These are phyloP conservation scores for Whalleya microplaca DNA, from an alignment of 2,329 filamentous ascomycete species.

Conservation along the genomic window DNA sequence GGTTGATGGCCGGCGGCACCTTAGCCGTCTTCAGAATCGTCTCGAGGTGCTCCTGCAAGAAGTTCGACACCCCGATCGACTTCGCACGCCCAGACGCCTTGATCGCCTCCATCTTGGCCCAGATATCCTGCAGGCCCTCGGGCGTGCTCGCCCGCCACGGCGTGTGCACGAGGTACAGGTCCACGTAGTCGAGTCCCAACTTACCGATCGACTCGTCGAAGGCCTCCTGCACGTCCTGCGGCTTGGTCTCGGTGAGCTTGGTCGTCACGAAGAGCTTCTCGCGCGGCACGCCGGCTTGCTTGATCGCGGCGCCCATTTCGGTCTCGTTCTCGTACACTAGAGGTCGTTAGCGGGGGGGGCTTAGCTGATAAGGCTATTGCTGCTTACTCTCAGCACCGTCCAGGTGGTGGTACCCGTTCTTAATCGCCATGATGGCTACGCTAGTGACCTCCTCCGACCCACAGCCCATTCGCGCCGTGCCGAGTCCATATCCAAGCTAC, in stretches of 20 bases:
- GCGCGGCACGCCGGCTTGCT: constrained; percentile 65
- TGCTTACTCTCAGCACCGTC: constrained; percentile 71
- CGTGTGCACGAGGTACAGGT: constrained; percentile 69
- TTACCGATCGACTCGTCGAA: constrained; percentile 65
- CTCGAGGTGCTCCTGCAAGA: constrained; percentile 60
- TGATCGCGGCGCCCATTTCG: constrained; percentile 74
- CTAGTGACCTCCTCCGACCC: constrained; percentile 59
- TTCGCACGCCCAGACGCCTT: constrained; percentile 66
- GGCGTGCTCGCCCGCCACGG: constrained; percentile 56
- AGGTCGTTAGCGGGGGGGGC: constrained; percentile 8
- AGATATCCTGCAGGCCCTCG: constrained; percentile 59
- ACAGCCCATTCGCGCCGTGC: constrained; percentile 67
- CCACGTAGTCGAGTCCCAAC: constrained; percentile 71
- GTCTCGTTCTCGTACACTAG: constrained; percentile 66
- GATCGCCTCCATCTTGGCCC: constrained; percentile 68
- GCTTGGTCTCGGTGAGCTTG: constrained; percentile 52
- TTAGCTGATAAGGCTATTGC: too few species aligned
- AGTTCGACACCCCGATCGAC: constrained; percentile 82
- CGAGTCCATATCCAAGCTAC: constrained; percentile 74
- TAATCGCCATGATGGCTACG: constrained; percentile 64
- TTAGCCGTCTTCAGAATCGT: constrained; percentile 60
- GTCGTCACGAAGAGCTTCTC: constrained; percentile 71
- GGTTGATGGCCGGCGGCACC: constrained; percentile 71
- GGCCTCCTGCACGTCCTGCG: constrained; percentile 50
- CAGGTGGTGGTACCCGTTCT: constrained; percentile 71